phyloP scores from a whole-genome alignment of 345 rosid species.

The Cochlearia excelsa region DNA sequence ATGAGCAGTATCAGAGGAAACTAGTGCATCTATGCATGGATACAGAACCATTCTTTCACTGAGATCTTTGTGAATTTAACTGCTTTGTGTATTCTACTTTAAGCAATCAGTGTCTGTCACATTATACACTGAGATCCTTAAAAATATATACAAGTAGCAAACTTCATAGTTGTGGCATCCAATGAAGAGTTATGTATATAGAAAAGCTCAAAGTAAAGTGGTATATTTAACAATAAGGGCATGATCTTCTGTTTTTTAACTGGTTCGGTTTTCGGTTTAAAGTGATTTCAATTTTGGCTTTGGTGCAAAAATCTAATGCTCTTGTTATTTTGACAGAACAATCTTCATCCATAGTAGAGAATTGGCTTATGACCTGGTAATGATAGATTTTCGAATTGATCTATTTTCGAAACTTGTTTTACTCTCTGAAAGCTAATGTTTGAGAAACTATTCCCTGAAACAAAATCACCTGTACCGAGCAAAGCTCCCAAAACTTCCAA shows the following conservation, averaged over 20 bases:
- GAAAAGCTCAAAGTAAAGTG: too few species aligned
- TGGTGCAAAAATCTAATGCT: too few species aligned
- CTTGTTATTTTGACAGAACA: too few species aligned
- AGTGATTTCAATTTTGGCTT: too few species aligned
- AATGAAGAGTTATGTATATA: too few species aligned
- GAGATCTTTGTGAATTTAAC: neutral
- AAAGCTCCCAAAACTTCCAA: constrained; percentile 18
- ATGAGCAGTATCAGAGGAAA: constrained; percentile 66
- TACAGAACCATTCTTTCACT: constrained; percentile 55
- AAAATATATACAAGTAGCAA: neutral
- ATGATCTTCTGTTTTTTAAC: too few species aligned
- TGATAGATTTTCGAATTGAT: neutral
- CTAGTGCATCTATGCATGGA: constrained; percentile 85
- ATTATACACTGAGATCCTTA: neutral
- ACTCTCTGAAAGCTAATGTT: neutral
- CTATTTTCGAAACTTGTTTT: neutral
- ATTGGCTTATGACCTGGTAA: too few species aligned
- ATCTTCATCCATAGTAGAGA: too few species aligned
- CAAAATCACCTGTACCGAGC: constrained; percentile 5
- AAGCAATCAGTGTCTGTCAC: neutral
- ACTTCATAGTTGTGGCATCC: neutral
- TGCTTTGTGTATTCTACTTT: neutral
- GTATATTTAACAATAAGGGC: too few species aligned
- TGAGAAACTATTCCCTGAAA: neutral
- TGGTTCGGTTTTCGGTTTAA: too few species aligned